Evolutionary conservation across 2,329 filamentous ascomycete genomes (phyloP), one percentile per base, ranked within the genome.

Genomic region (Monilinia laxa): DNA sequence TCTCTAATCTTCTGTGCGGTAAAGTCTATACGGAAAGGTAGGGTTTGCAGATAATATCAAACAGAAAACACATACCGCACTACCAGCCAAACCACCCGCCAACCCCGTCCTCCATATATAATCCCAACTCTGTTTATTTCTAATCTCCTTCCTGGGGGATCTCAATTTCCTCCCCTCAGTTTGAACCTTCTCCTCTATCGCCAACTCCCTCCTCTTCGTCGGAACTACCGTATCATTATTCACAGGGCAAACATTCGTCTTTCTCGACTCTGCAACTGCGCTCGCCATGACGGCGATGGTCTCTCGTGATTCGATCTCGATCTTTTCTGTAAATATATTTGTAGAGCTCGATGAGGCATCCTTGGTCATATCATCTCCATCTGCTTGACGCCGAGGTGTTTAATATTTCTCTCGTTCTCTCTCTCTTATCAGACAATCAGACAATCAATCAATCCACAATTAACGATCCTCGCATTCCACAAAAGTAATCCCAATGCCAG

Each of bases 31-130:
- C 42, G 10, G 16, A n/a, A 47, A 23, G 7, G 20, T 20, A 18
- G 40, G 45, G 0, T 9, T 1, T 23, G 42, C 7, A 2, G 20
- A 18, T 23, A 16, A 42, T 28, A 16, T 31, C 18, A 55, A 42
- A 49, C 20, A 40, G 51, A 40, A 56, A 35, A 20, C 40, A 67
- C 68, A 82, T 86, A 97, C 93, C 71, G 92, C 93, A 80, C 93
- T 97, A 71, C 94, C 95, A 64, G 95, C 95, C 68, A 97, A 72
- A 20, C 95, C 95, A 58, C 95, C 95, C 2, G 95, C 94, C 42
- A 96, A 80, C 45, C 91, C 92, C 69, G 90, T 95, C 73, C 91
- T 87, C 79, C 92, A 83, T 54, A 95, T 81, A 79, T 98, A 98
- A 73, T 96, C 91, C 71, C 90, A 81, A 76, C 89, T 95, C 76